phyloP scores from a whole-genome alignment of 1,284 basidiomycete species.

The Tremellales sp. region DNA sequence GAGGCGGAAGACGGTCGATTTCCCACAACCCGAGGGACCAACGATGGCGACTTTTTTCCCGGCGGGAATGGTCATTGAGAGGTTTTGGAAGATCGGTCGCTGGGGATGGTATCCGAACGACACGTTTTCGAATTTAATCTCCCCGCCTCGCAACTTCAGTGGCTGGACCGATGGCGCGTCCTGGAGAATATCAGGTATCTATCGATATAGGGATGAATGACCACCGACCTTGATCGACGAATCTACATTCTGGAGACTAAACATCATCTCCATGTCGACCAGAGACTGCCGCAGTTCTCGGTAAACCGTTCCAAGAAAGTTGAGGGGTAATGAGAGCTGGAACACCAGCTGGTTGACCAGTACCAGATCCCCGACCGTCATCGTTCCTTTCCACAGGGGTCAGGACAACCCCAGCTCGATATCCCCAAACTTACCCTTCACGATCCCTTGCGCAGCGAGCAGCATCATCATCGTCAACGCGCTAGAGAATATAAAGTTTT shows the following conservation, averaged over 20 bases:
- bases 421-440: conserved; percentile 61
- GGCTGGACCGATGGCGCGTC: conserved; percentile 67
- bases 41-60: conserved; percentile 96
- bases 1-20: conserved; percentile 91
- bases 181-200: conserved; percentile 41
- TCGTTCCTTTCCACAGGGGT: conserved; percentile 61
- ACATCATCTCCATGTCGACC: conserved; percentile 94
- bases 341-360: conserved; percentile 99
- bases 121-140: conserved; percentile 90
- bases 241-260: conserved; percentile 84
- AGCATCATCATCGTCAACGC: conserved; percentile 95
- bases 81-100: conserved; percentile 81
- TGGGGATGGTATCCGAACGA: conserved; percentile 85
- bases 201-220: not conserved
- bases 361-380: conserved; percentile 97
- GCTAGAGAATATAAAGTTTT: conserved; percentile 91
- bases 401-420: not conserved
- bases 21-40: conserved; percentile 95
- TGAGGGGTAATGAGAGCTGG: conserved; percentile 90
- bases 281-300: conserved; percentile 92
- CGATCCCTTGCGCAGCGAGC: conserved; percentile 87
- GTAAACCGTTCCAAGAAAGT: conserved; percentile 96
- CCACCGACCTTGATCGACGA: conserved; percentile 60
- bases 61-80: conserved; percentile 90
- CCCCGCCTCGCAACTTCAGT: conserved; percentile 69